Conservation (phyloP, 2,329 filamentous ascomycete species). For the Xylariaceae sp. region DNA sequence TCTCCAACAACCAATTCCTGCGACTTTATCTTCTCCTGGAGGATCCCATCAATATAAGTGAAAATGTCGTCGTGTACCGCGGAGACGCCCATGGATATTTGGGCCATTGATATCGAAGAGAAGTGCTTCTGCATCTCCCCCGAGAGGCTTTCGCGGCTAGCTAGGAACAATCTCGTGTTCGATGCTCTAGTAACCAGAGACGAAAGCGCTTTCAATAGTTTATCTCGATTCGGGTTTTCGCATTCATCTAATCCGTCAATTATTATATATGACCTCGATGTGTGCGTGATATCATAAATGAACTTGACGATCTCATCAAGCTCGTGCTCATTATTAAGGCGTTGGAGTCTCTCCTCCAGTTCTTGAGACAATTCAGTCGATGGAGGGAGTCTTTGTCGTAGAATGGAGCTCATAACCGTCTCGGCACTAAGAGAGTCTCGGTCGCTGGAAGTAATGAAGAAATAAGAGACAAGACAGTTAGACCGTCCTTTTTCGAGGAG, state of each 20-base stretch:
- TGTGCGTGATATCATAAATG: neutral
- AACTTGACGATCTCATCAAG: neutral
- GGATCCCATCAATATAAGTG: neutral
- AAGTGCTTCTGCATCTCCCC: neutral
- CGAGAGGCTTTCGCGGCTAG: neutral
- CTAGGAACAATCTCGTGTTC: neutral
- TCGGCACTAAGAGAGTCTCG: slow-evolving; percentile 18
- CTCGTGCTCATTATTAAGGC: neutral
- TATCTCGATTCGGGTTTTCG: neutral
- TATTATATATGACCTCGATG: slow-evolving; percentile 1
- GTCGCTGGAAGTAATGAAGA: slow-evolving; percentile 25
- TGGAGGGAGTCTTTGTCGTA: slow-evolving; percentile 20
- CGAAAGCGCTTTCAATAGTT: neutral
- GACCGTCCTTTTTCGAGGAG: slow-evolving; percentile 6
- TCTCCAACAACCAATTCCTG: slow-evolving; percentile 5
- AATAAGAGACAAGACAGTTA: slow-evolving; percentile 22
- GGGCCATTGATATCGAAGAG: neutral
- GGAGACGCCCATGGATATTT: too few species aligned
- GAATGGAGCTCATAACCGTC: slow-evolving; percentile 23
- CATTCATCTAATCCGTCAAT: slow-evolving; percentile 14
- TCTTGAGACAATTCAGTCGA: slow-evolving; percentile 12
- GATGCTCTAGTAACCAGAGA: neutral
- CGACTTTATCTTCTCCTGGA: neutral
- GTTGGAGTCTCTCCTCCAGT: neutral
- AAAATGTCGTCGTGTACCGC: neutral